Conservation (phyloP, 805 yeast species). For the Middelhovenomyces tepae region DNA sequence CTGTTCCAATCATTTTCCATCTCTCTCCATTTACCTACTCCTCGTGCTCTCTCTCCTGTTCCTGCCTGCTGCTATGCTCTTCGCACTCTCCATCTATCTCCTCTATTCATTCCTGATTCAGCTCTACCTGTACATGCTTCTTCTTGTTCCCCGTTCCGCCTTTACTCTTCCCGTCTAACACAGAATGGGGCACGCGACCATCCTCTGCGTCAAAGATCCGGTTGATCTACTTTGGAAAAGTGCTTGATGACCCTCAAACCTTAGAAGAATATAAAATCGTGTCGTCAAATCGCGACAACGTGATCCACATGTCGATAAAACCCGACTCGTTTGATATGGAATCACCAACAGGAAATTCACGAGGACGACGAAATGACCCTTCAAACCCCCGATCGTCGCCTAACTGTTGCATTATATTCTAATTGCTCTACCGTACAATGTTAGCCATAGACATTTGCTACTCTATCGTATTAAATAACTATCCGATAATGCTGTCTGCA, state of each 20-base stretch:
- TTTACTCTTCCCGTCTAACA: too few relatives aligned
- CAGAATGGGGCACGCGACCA: conserved; percentile 5
- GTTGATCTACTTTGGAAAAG: conserved; percentile 2
- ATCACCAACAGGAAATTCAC: conserved; percentile 2
- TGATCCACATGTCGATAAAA: conserved; percentile 1
- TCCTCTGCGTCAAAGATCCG: neutral
- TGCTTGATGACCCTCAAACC: neutral
- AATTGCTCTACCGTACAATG: too few relatives aligned
- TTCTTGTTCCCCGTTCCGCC: too few relatives aligned
- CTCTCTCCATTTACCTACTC: neutral
- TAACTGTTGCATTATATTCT: too few relatives aligned
- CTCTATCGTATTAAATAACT: too few relatives aligned
- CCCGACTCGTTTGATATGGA: conserved; percentile 12
- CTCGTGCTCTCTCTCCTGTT: too few relatives aligned
- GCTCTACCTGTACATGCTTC: too few relatives aligned
- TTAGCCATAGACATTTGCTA: too few relatives aligned
- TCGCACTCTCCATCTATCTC: too few relatives aligned
- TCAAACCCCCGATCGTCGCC: too few relatives aligned
- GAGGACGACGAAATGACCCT: conserved; percentile 2
- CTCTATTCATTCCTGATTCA: conserved; percentile 3
- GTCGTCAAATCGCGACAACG: neutral
- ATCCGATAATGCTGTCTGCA: too few relatives aligned
- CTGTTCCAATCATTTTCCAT: neutral
- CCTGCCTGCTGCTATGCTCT: too few relatives aligned
- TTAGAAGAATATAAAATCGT: neutral